Evolutionary conservation across 1,284 basidiomycete genomes (phyloP).

Genomic region (Puccinia triticina): DNA sequence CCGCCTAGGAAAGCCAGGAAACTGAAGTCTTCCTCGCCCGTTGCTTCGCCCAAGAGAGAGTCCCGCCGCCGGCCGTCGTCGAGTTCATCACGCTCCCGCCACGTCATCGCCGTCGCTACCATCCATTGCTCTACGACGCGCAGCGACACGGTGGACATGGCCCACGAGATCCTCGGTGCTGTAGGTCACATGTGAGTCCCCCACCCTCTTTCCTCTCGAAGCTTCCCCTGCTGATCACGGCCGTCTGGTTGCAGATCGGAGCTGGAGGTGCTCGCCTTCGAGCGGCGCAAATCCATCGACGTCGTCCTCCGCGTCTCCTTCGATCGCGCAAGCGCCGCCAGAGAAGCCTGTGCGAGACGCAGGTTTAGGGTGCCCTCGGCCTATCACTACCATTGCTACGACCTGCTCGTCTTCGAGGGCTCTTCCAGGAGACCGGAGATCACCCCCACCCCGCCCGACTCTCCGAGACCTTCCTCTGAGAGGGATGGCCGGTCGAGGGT

Average conservation of each 20-base stretch:
- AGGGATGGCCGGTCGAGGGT: no score
- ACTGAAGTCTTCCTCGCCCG: no score
- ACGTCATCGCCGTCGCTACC: neutral
- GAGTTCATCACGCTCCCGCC: neutral
- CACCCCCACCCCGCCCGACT: no score
- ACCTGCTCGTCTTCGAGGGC: neutral
- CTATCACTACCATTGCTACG: neutral
- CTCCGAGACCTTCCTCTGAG: no score
- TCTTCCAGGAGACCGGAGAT: no score
- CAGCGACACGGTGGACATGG: neutral
- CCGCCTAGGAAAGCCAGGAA: neutral
- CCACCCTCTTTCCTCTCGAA: neutral
- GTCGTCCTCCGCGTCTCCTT: constrained; percentile 14
- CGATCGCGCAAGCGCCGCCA: neutral
- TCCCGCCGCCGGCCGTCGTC: neutral
- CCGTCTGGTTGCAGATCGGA: neutral
- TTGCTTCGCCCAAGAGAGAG: no score
- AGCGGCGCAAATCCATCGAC: neutral
- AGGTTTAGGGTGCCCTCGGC: neutral
- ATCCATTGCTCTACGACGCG: neutral
- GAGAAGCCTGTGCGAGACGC: neutral
- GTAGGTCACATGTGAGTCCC: neutral
- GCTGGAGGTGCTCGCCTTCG: neutral
- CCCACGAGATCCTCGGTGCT: neutral
- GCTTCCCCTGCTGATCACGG: neutral